phyloP scores from a whole-genome alignment of 768 basidiomycete genomes.

The Trametes punicea region DNA sequence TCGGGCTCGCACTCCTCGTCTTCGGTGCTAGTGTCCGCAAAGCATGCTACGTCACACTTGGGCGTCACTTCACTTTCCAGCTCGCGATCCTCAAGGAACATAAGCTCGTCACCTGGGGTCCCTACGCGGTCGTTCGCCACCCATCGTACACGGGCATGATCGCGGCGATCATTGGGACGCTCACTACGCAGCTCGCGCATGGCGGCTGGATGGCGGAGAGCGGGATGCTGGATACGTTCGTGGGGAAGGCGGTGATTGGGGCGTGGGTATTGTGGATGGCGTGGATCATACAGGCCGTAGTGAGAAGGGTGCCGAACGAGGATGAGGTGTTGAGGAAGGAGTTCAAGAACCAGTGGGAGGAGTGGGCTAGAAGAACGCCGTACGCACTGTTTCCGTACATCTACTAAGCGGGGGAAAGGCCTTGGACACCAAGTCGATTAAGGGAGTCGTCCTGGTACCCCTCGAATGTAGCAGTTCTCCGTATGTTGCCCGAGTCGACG shows the following conservation, averaged over 20 bases:
- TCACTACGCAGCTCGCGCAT: not conserved
- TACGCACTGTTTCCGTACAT: conserved; percentile 14
- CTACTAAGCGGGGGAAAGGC: too few relatives aligned
- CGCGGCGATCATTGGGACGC: not conserved
- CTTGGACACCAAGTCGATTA: too few relatives aligned
- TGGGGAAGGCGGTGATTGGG: not conserved
- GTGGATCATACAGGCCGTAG: not conserved
- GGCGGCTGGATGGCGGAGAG: conserved; percentile 10
- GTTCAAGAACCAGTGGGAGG: conserved; percentile 24
- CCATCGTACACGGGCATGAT: conserved; percentile 25
- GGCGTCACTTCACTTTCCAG: conserved; percentile 21
- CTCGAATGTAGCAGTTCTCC: too few relatives aligned
- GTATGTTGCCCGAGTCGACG: too few relatives aligned
- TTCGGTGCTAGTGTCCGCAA: not conserved
- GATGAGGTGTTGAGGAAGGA: conserved; percentile 18
- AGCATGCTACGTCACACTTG: conserved; percentile 15
- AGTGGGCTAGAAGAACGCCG: conserved; percentile 18
- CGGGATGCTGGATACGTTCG: not conserved
- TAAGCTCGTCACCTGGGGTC: conserved; percentile 29
- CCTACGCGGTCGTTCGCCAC: conserved; percentile 30
- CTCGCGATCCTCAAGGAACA: conserved; percentile 15
- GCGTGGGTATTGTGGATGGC: not conserved
- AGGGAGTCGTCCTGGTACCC: too few relatives aligned
- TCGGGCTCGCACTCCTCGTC: not conserved
- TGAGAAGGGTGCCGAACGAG: conserved; percentile 7